Conservation (phyloP, 345 rosid genomes). For the Camelina laxa region DNA sequence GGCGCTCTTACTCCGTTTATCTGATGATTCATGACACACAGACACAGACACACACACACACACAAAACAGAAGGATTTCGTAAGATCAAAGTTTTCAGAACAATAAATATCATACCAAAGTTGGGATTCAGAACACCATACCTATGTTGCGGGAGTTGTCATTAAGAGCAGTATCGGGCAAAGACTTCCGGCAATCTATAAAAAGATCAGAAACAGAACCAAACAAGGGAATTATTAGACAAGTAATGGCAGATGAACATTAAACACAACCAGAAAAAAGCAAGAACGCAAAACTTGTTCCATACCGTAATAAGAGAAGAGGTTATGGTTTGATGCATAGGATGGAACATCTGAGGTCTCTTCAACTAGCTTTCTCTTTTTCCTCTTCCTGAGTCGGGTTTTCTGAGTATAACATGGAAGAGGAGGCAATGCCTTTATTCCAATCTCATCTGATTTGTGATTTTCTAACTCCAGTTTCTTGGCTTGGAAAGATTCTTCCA, state of each 20-base stretch:
- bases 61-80: not conserved
- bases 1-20: constrained; percentile 42
- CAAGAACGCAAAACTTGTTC: constrained; percentile 22
- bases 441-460: constrained; percentile 45
- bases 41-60: not conserved
- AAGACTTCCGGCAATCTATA: constrained; percentile 60
- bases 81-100: constrained; percentile 7
- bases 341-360: constrained; percentile 59
- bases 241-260: constrained; percentile 23
- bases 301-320: constrained; percentile 77
- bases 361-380: constrained; percentile 68
- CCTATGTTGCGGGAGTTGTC: constrained; percentile 49
- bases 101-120: constrained; percentile 5
- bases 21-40: constrained; percentile 40
- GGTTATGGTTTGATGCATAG: constrained; percentile 55
- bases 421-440: constrained; percentile 56
- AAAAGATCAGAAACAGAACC: constrained; percentile 20
- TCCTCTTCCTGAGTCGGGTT: constrained; percentile 61
- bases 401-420: constrained; percentile 53
- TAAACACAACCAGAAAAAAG: constrained; percentile 7
- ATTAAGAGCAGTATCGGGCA: constrained; percentile 51
- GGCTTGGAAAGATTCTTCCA: constrained; percentile 51
- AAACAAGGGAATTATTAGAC: constrained; percentile 6
- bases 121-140: constrained; percentile 24
- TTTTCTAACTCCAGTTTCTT: constrained; percentile 53